phyloP scores from a whole-genome alignment of 805 yeast species.

The Candida corydali region DNA sequence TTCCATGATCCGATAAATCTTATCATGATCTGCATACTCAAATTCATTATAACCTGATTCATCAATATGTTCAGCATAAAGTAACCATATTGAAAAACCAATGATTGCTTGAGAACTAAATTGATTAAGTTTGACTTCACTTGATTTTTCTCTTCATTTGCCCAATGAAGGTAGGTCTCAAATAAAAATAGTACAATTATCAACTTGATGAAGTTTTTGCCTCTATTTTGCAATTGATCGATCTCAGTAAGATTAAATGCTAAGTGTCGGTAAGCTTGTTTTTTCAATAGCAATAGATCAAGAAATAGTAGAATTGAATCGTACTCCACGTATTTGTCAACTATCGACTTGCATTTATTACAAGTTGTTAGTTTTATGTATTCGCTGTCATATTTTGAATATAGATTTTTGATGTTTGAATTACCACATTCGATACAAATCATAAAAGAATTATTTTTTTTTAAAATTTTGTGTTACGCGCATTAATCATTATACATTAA shows the following conservation, averaged over 20 bases:
- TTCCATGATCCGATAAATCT: slow-evolving; percentile 16
- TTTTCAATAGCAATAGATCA: slow-evolving; percentile 77
- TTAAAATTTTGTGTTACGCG: background rate
- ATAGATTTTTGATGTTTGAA: slow-evolving; percentile 56
- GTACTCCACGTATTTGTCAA: slow-evolving; percentile 88
- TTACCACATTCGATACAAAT: slow-evolving; percentile 86
- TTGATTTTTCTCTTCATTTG: slow-evolving; percentile 67
- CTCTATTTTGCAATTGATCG: background rate
- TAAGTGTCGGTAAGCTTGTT: slow-evolving; percentile 84
- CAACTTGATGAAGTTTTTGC: slow-evolving; percentile 32
- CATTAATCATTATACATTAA: slow-evolving; percentile 1
- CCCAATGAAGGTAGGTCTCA: slow-evolving; percentile 92
- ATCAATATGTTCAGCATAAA: slow-evolving; percentile 51
- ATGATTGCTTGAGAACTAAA: slow-evolving; percentile 26
- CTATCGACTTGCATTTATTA: slow-evolving; percentile 62
- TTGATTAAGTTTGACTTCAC: slow-evolving; percentile 22
- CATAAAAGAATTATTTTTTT: slow-evolving; percentile 39
- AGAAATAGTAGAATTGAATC: slow-evolving; percentile 82
- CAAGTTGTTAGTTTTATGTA: slow-evolving; percentile 82
- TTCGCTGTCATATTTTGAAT: slow-evolving; percentile 66
- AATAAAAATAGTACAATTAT: slow-evolving; percentile 65
- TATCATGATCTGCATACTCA: slow-evolving; percentile 25
- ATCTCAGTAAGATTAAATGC: slow-evolving; percentile 62
- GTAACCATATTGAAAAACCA: slow-evolving; percentile 49
- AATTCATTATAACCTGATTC: slow-evolving; percentile 41